Conservation (phyloP, 164 flowering plant genomes). For the Warburgia ugandensis region DNA sequence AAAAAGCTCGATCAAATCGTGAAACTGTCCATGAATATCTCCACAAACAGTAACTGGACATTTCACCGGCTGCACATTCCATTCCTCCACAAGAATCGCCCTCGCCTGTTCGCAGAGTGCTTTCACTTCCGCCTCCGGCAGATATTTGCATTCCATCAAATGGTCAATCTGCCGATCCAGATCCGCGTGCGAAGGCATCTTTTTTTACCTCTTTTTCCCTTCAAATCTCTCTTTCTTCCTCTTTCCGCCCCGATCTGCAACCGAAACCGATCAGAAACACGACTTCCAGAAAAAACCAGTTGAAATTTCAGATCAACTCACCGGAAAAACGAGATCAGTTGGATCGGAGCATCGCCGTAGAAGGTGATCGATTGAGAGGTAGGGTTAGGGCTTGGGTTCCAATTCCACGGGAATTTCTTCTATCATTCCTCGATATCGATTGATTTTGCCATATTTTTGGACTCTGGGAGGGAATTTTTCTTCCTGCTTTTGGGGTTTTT, state of each 20-base stretch:
- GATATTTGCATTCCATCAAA: constrained; percentile 36
- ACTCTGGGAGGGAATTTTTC: no score
- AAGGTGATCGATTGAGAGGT: neutral
- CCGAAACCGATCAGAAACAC: constrained; percentile 1
- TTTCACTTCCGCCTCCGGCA: constrained; percentile 33
- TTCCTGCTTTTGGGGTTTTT: no score
- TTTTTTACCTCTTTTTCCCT: neutral
- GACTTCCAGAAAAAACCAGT: neutral
- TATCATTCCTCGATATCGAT: neutral
- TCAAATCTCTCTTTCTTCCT: neutral
- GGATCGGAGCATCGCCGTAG: constrained; percentile 2
- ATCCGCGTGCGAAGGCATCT: constrained; percentile 39
- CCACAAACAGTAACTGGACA: constrained; percentile 51
- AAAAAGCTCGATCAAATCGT: constrained; percentile 40
- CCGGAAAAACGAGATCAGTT: constrained; percentile 3
- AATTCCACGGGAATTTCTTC: neutral
- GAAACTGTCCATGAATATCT: constrained; percentile 41
- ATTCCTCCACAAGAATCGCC: constrained; percentile 36
- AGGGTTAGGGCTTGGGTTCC: constrained; percentile 3
- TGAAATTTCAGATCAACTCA: constrained; percentile 2
- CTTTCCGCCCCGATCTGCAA: constrained; percentile 7
- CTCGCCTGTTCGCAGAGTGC: constrained; percentile 34
- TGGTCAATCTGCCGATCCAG: constrained; percentile 43
- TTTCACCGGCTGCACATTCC: constrained; percentile 43
- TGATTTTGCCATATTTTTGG: no score